Percentiles rank a stretch among this genome's conserved stretches.
These are phyloP conservation scores for Lasiosphaeria hispida DNA, from an alignment of 495 filamentous ascomycete species.

Conservation along the genomic window DNA sequence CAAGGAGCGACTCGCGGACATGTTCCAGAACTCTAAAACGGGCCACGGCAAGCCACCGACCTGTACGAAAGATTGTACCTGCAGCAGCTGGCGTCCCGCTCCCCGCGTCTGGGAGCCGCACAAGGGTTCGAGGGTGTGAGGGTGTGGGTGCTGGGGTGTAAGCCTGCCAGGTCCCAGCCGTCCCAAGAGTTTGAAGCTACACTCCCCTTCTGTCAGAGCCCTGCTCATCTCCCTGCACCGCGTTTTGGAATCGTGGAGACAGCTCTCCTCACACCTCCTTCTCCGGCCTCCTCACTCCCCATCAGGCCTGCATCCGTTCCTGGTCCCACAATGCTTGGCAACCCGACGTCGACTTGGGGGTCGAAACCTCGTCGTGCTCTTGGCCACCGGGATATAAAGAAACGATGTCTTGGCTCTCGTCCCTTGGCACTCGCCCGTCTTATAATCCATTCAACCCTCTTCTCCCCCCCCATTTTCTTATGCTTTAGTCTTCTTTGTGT, in stretches of 20 bases:
- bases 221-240: constrained; percentile 32
- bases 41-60: too few species aligned
- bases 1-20: too few species aligned
- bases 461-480: constrained; percentile 25
- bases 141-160: neutral
- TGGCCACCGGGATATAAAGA: constrained; percentile 40
- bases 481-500: constrained; percentile 33
- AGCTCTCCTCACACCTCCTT: constrained; percentile 30
- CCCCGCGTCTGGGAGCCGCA: constrained; percentile 9
- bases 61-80: too few species aligned
- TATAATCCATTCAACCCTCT: constrained; percentile 23
- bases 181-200: constrained; percentile 23
- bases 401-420: constrained; percentile 40
- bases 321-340: constrained; percentile 32
- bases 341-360: constrained; percentile 4
- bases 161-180: neutral
- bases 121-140: constrained; percentile 5
- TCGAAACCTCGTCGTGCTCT: constrained; percentile 30
- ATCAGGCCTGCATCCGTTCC: constrained; percentile 29
- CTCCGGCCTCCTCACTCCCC: constrained; percentile 24
- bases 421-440: constrained; percentile 19
- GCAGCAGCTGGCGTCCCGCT: neutral
- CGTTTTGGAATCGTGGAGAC: constrained; percentile 48
- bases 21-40: too few species aligned
- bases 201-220: constrained; percentile 33